Conservation (phyloP, 1,284 basidiomycete species). For the Ustilago xerochloae region DNA sequence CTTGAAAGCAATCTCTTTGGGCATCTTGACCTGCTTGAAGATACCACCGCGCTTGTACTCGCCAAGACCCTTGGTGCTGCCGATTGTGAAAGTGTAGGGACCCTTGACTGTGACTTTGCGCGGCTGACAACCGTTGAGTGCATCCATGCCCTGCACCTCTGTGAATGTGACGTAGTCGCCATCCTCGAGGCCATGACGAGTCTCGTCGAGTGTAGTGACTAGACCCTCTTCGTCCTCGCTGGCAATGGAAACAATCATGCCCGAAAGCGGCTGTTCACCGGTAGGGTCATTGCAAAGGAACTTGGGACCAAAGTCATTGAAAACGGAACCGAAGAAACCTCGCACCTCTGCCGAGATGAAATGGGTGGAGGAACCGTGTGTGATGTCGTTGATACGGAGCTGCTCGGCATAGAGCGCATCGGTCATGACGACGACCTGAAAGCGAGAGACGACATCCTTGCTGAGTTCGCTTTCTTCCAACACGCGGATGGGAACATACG, state of each 20-base stretch:
- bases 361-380: constrained; percentile 75
- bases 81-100: constrained; percentile 68
- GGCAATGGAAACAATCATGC: constrained; percentile 86
- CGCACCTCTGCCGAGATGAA: constrained; percentile 93
- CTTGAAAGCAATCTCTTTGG: constrained; percentile 86
- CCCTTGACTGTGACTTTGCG: constrained; percentile 91
- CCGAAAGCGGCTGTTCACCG: constrained; percentile 90
- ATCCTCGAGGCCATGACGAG: constrained; percentile 95
- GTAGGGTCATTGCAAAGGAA: constrained; percentile 96
- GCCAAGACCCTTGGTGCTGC: constrained; percentile 70
- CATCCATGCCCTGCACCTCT: constrained; percentile 96
- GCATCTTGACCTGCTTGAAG: constrained; percentile 99
- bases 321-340: constrained; percentile 93
- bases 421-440: constrained; percentile 84
- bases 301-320: constrained; percentile 95
- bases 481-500: constrained; percentile 91
- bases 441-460: constrained; percentile 53
- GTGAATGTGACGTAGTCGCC: constrained; percentile 97
- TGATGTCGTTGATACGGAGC: constrained; percentile 90
- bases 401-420: constrained; percentile 83
- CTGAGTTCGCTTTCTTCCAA: constrained; percentile 63
- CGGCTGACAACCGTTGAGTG: constrained; percentile 89
- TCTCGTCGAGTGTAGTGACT: constrained; percentile 96
- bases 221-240: constrained; percentile 78
- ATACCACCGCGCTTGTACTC: constrained; percentile 90